Conservation (phyloP, 2,329 filamentous ascomycete genomes). For the Purpureocillium lavendulum region DNA sequence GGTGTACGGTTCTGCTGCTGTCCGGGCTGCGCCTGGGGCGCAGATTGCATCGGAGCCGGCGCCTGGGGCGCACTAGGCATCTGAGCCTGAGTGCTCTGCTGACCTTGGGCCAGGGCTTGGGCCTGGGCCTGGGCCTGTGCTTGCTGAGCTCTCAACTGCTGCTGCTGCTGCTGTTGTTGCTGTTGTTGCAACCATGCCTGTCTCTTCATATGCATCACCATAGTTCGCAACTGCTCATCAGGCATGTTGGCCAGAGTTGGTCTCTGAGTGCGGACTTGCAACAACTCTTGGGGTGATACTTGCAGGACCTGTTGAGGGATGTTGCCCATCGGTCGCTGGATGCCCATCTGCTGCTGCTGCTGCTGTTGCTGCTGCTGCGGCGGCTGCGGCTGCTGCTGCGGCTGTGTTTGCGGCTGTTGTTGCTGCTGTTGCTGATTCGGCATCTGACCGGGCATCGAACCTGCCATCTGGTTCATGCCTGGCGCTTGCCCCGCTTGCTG, state of each 20-base stretch:
- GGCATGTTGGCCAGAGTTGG: constrained; percentile 17
- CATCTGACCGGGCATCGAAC: constrained; percentile 16
- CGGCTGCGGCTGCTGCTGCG: too few relatives aligned
- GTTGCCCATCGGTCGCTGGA: constrained; percentile 15
- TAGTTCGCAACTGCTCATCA: constrained; percentile 23
- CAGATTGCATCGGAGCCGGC: constrained; percentile 23
- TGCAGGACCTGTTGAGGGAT: constrained; percentile 23
- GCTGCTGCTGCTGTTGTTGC: constrained; percentile 22
- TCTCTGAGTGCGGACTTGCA: constrained; percentile 17
- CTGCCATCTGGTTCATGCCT: constrained; percentile 13
- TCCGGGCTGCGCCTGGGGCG: constrained; percentile 30
- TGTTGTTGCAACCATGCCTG: constrained; percentile 18
- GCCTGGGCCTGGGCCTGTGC: constrained; percentile 8
- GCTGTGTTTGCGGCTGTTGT: neutral
- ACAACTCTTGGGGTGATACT: constrained; percentile 23
- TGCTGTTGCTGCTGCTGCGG: too few relatives aligned
- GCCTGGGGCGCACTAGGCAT: constrained; percentile 14
- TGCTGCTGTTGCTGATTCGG: constrained; percentile 15
- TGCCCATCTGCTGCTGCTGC: constrained; percentile 9
- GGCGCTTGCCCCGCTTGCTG: constrained; percentile 20
- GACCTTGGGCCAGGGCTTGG: constrained; percentile 12
- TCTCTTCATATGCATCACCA: constrained; percentile 25
- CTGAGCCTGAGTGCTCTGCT: constrained; percentile 18
- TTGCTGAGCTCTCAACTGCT: constrained; percentile 9
- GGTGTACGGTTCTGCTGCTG: constrained; percentile 35